Base-by-base conservation (phyloP, 768 basidiomycete genomes). In the Boletus eberwhitei region DNA sequence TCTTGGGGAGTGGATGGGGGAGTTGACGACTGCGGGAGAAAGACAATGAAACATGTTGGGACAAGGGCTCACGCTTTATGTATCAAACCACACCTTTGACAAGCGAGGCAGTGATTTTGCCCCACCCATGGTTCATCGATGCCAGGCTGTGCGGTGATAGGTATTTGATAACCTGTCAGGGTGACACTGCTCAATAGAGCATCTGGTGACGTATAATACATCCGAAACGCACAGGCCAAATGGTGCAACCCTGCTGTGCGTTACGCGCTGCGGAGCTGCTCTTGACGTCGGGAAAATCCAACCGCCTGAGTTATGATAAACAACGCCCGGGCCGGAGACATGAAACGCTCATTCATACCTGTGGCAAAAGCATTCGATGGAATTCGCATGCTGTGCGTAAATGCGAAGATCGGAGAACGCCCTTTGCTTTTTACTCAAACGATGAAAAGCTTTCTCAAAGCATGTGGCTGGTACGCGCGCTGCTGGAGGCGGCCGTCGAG, bases 41-140 rank as follows among this genome's bases (percentile, higher is more conserved):
- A 32, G 35, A 43, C 37, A 36, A 49, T 21, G 50, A 50, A 42
- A 48, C 2, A 22, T 19, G 36, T 40, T 31, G 26, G 57, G 54
- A 19, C 17, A 38, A 50, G 41, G 48, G 35, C 31, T 5, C 21
- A 42, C 34, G 22, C 47, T 62, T 71, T 71, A 59, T 68, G 48
- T 61, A 61, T 5, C 32, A 54, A 39, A 38, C 8, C 58, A 43
- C 45, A 49, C 48, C 3, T n/a, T 26, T 26, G 24, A 26, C 9
- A 16, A 43, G 21, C 32, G 41, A 57, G 64, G 64, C 67, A 45
- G 67, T 69, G 66, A 50, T 40, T 1, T 22, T 49, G 31, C 50
- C 35, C 38, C 37, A 12, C 6, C 34, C 48, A 40, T 42, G 38
- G 34, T 34, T 42, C 48, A 12, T 38, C 44, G 55, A 57, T 52